phyloP scores from a whole-genome alignment of 1,139 yeast species.

The Spathaspora sp. region DNA sequence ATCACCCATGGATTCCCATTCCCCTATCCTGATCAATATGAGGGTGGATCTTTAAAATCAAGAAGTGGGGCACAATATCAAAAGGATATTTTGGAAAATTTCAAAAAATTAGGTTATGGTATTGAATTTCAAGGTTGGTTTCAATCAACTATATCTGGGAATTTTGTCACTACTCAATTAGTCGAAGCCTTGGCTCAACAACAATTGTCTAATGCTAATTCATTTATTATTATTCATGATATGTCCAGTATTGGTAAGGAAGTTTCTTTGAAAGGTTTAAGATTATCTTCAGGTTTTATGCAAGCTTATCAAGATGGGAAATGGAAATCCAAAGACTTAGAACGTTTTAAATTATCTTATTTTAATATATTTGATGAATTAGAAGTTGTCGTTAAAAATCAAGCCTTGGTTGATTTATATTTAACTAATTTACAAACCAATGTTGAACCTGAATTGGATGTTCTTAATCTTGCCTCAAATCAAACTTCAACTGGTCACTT shows the following conservation, averaged over 20 bases:
- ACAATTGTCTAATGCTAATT: slow-evolving; percentile 63
- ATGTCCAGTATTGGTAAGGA: slow-evolving; percentile 65
- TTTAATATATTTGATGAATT: slow-evolving; percentile 73
- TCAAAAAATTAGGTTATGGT: slow-evolving; percentile 66
- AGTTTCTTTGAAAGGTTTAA: slow-evolving; percentile 66
- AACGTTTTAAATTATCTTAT: slow-evolving; percentile 60
- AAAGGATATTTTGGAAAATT: slow-evolving; percentile 62
- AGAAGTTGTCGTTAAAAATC: slow-evolving; percentile 63
- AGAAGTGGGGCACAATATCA: slow-evolving; percentile 70
- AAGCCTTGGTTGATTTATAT: slow-evolving; percentile 41
- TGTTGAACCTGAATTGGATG: slow-evolving; percentile 32
- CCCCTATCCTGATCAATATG: slow-evolving; percentile 54
- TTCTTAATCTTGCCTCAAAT: slow-evolving; percentile 44
- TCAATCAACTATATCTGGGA: slow-evolving; percentile 68
- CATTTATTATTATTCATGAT: slow-evolving; percentile 72
- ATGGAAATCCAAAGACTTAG: slow-evolving; percentile 68
- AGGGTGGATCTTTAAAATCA: slow-evolving; percentile 54
- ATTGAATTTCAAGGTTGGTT: slow-evolving; percentile 84
- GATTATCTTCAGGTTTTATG: slow-evolving; percentile 65
- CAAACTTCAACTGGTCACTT: slow-evolving; percentile 48
- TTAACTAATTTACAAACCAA: slow-evolving; percentile 21
- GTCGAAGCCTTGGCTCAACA: slow-evolving; percentile 68
- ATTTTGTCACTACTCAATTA: slow-evolving; percentile 62
- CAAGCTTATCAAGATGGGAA: slow-evolving; percentile 55
- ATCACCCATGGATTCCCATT: slow-evolving; percentile 69